These are phyloP conservation scores for Globomyces sp. DNA, from an alignment of 371 early-diverging fungal species.

Conservation along the genomic window DNA sequence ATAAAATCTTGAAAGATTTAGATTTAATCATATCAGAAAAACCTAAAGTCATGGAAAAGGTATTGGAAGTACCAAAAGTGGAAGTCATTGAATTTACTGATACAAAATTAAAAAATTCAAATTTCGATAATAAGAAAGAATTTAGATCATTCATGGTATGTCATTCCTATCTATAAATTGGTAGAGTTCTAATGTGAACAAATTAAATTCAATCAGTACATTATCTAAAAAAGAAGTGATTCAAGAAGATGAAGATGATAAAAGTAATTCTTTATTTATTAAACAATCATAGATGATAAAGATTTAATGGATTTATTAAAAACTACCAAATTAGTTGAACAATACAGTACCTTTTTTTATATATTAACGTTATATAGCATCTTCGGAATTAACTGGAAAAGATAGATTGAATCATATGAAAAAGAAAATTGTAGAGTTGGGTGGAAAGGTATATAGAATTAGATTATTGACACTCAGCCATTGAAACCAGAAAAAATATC, in stretches of 20 bases:
- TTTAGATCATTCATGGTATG: too few species aligned
- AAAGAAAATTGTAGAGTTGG: constrained; percentile 44
- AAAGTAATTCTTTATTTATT: background rate
- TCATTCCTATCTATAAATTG: too few species aligned
- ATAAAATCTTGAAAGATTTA: too few species aligned
- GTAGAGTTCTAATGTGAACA: too few species aligned
- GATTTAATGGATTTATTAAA: constrained; percentile 49
- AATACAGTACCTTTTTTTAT: constrained; percentile 19
- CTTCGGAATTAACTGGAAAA: constrained; percentile 44
- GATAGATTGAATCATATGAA: constrained; percentile 45
- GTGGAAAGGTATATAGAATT: constrained; percentile 21
- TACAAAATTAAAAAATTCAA: too few species aligned
- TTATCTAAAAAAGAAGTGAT: constrained; percentile 30
- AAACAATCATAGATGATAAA: constrained; percentile 30
- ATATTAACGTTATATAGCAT: constrained; percentile 27
- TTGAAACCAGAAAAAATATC: constrained; percentile 27
- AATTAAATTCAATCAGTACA: background rate
- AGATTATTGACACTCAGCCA: constrained; percentile 4
- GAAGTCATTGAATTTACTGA: too few species aligned
- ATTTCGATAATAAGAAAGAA: too few species aligned
- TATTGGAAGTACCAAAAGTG: too few species aligned
- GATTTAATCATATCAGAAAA: too few species aligned
- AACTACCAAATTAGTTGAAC: constrained; percentile 47
- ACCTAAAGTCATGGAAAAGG: too few species aligned
- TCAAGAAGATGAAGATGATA: constrained; percentile 42